A percentile compares a stretch with the other conserved stretches of the same genome.
phyloP scores from a whole-genome alignment of 257 asterid genomes.

The Fraxinus cuspidata region DNA sequence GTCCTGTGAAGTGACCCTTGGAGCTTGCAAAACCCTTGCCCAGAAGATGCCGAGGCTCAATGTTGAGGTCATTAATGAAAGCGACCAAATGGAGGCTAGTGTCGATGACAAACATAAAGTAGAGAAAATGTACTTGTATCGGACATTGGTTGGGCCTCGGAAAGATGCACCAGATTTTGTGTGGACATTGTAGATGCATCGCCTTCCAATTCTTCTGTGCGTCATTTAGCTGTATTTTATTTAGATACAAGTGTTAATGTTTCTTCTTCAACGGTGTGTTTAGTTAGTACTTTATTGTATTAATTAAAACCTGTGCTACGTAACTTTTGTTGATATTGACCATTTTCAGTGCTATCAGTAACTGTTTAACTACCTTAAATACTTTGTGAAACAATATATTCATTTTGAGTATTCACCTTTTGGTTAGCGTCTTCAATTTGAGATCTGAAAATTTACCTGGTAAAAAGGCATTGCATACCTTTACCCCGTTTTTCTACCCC shows the following conservation, averaged over 20 bases:
- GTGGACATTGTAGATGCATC: constrained; percentile 53
- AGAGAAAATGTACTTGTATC: constrained; percentile 77
- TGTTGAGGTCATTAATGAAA: constrained; percentile 69
- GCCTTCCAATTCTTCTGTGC: not conserved
- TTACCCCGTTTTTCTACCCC: too few species aligned
- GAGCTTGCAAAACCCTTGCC: constrained; percentile 78
- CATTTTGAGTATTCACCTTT: too few species aligned
- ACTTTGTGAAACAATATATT: too few species aligned
- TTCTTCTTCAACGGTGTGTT: constrained; percentile 27
- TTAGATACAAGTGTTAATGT: constrained; percentile 26
- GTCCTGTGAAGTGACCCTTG: constrained; percentile 76
- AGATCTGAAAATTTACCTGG: too few species aligned
- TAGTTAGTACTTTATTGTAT: constrained; percentile 20
- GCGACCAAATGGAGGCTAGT: constrained; percentile 40
- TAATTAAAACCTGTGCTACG: constrained; percentile 24
- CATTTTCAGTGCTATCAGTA: not conserved
- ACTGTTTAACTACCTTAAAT: not conserved
- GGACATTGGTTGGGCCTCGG: constrained; percentile 73
- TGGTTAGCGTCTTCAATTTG: too few species aligned
- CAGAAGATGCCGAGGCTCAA: constrained; percentile 75
- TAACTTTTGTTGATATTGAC: constrained; percentile 31
- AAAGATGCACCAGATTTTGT: constrained; percentile 73
- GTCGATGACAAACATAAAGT: constrained; percentile 52
- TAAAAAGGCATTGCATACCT: too few species aligned
- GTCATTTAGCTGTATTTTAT: constrained; percentile 21